Conservation (phyloP, 768 basidiomycete species). For the Lentinula sp. region DNA sequence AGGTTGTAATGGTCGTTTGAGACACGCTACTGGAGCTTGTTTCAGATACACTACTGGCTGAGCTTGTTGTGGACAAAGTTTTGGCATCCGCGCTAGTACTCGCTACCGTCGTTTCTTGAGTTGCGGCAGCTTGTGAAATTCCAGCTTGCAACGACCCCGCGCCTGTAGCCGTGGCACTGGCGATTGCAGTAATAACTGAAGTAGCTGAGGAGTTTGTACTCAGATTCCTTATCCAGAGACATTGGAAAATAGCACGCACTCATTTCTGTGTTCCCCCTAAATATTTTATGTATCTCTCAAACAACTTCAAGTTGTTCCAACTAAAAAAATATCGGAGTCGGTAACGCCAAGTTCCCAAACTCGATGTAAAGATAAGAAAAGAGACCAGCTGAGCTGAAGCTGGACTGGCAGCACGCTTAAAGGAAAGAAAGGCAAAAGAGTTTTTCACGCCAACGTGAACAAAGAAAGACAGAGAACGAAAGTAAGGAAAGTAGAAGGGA, state of each 20-base stretch:
- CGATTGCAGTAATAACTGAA: neutral
- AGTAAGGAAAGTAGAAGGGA: neutral
- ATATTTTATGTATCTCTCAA: neutral
- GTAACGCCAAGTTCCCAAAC: neutral
- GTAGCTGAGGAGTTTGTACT: neutral
- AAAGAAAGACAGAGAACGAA: neutral
- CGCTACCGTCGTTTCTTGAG: neutral
- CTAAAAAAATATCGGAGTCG: neutral
- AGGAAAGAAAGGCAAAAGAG: neutral
- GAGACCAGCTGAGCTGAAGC: neutral
- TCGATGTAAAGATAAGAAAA: neutral
- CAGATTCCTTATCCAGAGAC: neutral
- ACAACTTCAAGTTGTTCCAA: slow-evolving; percentile 1
- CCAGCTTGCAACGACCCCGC: neutral
- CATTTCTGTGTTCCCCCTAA: neutral
- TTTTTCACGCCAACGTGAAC: neutral
- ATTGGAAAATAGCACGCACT: neutral
- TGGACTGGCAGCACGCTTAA: neutral
- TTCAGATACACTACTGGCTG: neutral
- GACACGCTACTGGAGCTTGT: neutral
- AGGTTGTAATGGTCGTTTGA: neutral
- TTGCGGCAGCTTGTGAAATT: neutral
- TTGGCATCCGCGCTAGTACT: neutral
- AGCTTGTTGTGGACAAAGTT: neutral
- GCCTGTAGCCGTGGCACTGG: neutral